Evolutionary conservation across 495 filamentous ascomycete genomes (phyloP).

Genomic region (Neurospora tetraspora): DNA sequence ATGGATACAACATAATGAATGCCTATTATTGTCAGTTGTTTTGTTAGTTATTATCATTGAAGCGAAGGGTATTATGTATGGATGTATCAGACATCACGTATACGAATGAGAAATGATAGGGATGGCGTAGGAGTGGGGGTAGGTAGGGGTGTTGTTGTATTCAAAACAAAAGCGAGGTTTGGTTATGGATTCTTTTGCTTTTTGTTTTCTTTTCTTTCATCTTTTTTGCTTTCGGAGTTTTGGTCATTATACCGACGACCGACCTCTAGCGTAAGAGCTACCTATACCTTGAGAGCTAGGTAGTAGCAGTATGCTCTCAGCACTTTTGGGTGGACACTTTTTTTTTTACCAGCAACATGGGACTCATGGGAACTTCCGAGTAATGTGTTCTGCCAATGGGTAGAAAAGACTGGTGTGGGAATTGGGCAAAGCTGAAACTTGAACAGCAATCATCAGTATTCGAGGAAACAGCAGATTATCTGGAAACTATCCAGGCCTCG

Average conservation of each 20-base stretch:
- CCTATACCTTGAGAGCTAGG: not conserved
- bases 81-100: not conserved
- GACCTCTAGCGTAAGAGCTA: not conserved
- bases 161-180: not conserved
- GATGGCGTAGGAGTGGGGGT: not conserved
- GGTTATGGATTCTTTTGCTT: not conserved
- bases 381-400: not conserved
- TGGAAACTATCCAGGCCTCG: not conserved
- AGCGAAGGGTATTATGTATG: not conserved
- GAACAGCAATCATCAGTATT: not conserved
- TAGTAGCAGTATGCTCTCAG: not conserved
- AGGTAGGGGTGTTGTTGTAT: not conserved
- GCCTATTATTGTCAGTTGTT: not conserved
- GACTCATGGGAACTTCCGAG: not conserved
- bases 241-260: not conserved
- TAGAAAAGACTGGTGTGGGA: not conserved
- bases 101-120: not conserved
- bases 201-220: not conserved
- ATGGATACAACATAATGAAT: not conserved
- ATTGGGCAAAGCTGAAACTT: not conserved
- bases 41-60: not conserved
- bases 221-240: not conserved
- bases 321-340: not conserved
- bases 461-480: not conserved
- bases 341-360: not conserved